Evolutionary conservation across 805 yeast species (phyloP), one percentile per base, ranked within the genome.

Genomic region (Kodamaea sagamina): DNA sequence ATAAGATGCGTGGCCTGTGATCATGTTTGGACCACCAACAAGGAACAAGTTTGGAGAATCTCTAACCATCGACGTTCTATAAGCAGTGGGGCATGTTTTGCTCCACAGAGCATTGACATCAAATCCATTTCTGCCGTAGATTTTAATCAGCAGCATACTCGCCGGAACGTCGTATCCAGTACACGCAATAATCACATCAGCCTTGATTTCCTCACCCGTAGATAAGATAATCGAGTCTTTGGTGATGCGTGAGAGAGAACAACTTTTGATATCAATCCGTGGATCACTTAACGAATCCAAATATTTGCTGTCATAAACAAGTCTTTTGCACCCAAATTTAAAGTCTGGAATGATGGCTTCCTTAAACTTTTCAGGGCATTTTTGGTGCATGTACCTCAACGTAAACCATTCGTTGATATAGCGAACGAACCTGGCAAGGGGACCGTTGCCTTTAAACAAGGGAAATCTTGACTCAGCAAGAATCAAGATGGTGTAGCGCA

Each of bases 1-100:
- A 40, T 65, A 73, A 3, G 73, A 68, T 0, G 70, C 59, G 45
- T 69, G 74, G 9, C 75, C 75, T n/a, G 74, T 65, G 32, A 70
- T 69, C 1, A 71, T 57, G 44, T 69, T 69, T 24, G 75, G 74
- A 5, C 75, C 75, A 2, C 58, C 69, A 44, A 68, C 53, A 15
- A 61, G 15, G 43, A 68, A 64, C 10, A 61, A 42, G 39, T 69
- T 69, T 16, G 75, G 75, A 32, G 57, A 52, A 22, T 66, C 57
- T 40, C 61, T 61, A 9, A 59, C 54, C 51, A 67, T 46, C 19
- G 54, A 22, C 0, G 75, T 68, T 43, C 62, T 58, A 50, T 68
- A 68, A 8, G 73, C 74, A 28, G 61, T 44, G 2, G 58, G 51
- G 6, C 71, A 66, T 13, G 63, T 57, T 16, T 59, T 50, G 3